Evolutionary conservation across 2,329 filamentous ascomycete genomes (phyloP).

Genomic region (Fusarium sp.): DNA sequence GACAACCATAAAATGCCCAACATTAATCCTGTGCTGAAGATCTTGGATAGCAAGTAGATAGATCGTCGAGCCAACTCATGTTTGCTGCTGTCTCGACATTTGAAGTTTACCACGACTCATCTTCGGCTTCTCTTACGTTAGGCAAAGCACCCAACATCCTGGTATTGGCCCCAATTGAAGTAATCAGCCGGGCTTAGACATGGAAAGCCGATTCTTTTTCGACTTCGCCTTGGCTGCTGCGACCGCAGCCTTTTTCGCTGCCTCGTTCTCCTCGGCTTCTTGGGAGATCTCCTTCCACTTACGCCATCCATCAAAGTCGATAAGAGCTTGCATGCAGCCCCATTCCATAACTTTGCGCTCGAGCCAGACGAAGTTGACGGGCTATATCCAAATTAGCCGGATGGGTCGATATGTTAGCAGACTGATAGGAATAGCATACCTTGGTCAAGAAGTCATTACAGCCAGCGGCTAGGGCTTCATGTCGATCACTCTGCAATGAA

Average conservation of each 20-base stretch:
- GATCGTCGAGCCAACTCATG: slow-evolving; percentile 19
- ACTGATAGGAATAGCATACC: slow-evolving; percentile 65
- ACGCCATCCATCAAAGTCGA: slow-evolving; percentile 98
- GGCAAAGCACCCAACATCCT: not conserved
- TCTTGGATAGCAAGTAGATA: slow-evolving; percentile 16
- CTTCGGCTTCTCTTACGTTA: not conserved
- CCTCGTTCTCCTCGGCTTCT: slow-evolving; percentile 59
- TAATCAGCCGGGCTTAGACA: slow-evolving; percentile 45
- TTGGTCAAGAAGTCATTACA: slow-evolving; percentile 99
- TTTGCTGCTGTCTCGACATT: slow-evolving; percentile 25
- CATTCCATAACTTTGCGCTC: slow-evolving; percentile 98
- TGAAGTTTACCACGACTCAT: not conserved
- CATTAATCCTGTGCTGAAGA: slow-evolving; percentile 27
- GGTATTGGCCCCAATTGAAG: not conserved
- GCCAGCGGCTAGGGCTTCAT: slow-evolving; percentile 92
- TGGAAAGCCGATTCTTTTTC: slow-evolving; percentile 60
- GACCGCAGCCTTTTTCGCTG: slow-evolving; percentile 56
- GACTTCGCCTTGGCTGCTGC: slow-evolving; percentile 53
- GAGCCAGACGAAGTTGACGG: slow-evolving; percentile 97
- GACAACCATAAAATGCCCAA: slow-evolving; percentile 33
- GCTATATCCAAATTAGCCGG: slow-evolving; percentile 63
- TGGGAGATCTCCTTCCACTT: slow-evolving; percentile 90
- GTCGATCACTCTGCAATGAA: slow-evolving; percentile 92
- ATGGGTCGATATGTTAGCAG: not conserved
- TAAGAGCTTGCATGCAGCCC: slow-evolving; percentile 99